phyloP scores from a whole-genome alignment of 164 flowering plant species.

The Kingdonia uniflora region DNA sequence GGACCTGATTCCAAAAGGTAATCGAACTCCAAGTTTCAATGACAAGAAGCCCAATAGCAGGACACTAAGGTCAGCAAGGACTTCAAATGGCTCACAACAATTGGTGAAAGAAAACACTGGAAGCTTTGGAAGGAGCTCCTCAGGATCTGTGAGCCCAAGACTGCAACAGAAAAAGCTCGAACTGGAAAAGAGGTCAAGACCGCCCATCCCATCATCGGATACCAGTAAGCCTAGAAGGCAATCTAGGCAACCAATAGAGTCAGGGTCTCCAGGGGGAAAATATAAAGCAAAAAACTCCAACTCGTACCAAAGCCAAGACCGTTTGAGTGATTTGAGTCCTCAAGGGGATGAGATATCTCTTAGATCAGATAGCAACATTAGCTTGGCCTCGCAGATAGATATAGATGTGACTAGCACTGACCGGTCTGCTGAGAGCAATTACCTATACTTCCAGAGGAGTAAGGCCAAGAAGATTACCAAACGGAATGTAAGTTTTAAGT shows the following conservation, averaged over 20 bases:
- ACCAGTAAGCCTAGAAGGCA: constrained; percentile 45
- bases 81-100: constrained; percentile 30
- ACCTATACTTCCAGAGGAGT: constrained; percentile 6
- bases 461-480: constrained; percentile 12
- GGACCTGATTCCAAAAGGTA: constrained; percentile 22
- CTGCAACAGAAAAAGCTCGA: constrained; percentile 61
- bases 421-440: constrained; percentile 19
- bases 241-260: constrained; percentile 31
- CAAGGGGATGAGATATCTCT: constrained; percentile 37
- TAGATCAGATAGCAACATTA: constrained; percentile 29
- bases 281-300: constrained; percentile 26
- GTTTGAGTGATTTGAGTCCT: constrained; percentile 42
- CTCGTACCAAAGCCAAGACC: constrained; percentile 36
- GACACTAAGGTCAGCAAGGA: constrained; percentile 19
- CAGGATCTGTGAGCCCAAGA: constrained; percentile 66
- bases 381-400: constrained; percentile 30
- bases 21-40: constrained; percentile 14
- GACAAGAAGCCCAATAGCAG: constrained; percentile 31
- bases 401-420: constrained; percentile 29
- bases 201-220: constrained; percentile 52
- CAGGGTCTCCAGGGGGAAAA: constrained; percentile 60
- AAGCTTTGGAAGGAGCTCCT: constrained; percentile 28
- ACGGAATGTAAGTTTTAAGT: constrained; percentile 19
- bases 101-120: constrained; percentile 30
- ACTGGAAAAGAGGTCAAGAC: constrained; percentile 48